phyloP scores from a whole-genome alignment of 768 basidiomycete genomes.

The Rubroboletus satanas region DNA sequence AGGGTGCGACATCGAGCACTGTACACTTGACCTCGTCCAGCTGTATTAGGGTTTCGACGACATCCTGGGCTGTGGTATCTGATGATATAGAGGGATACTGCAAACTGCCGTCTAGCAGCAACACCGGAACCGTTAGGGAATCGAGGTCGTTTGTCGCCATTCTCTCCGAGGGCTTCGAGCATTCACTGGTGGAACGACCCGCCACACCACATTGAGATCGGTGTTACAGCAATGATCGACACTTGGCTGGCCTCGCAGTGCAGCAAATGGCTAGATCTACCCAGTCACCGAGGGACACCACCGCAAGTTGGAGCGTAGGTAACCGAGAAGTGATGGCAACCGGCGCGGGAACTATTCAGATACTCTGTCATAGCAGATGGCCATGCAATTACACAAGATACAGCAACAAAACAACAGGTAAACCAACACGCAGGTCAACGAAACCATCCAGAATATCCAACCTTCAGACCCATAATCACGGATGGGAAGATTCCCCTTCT shows the following conservation, averaged over 20 bases:
- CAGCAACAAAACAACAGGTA: slow-evolving; percentile 5
- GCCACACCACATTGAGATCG: slow-evolving; percentile 1
- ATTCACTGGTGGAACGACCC: not conserved
- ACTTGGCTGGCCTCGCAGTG: not conserved
- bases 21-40: slow-evolving; percentile 50
- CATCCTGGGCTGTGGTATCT: slow-evolving; percentile 55
- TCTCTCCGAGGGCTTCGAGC: not conserved
- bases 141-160: slow-evolving; percentile 31
- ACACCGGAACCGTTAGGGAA: slow-evolving; percentile 52
- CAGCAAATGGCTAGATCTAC: not conserved
- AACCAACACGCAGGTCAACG: slow-evolving; percentile 13
- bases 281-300: too few species aligned
- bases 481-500: slow-evolving; percentile 44
- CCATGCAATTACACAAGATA: slow-evolving; percentile 8
- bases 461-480: slow-evolving; percentile 6
- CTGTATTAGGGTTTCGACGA: slow-evolving; percentile 48
- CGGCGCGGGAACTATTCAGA: slow-evolving; percentile 1
- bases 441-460: not conserved
- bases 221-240: not conserved
- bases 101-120: slow-evolving; percentile 55
- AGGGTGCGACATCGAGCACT: slow-evolving; percentile 52
- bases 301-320: too few species aligned
- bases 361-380: not conserved
- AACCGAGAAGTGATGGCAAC: not conserved
- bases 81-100: slow-evolving; percentile 58